These are phyloP conservation scores for Ceratocystis papillata DNA, from an alignment of 2,329 filamentous ascomycete species.

Conservation along the genomic window DNA sequence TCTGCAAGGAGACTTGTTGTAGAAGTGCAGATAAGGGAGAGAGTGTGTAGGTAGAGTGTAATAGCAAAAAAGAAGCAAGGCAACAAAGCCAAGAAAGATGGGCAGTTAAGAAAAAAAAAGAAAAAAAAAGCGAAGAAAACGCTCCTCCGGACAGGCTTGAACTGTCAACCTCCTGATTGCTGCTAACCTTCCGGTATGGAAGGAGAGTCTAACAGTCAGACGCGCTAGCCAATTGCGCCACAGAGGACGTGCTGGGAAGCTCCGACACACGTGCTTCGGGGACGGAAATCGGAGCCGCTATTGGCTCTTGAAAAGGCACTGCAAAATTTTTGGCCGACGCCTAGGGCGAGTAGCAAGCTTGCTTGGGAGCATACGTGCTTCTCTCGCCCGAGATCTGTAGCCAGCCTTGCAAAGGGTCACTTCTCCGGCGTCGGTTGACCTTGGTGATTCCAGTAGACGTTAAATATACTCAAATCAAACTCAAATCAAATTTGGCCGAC, in stretches of 20 bases:
- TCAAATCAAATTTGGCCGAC: too few species aligned
- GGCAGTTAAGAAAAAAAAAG: not conserved
- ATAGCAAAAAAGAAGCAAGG: not conserved
- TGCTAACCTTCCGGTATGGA: not conserved
- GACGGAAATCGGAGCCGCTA: not conserved
- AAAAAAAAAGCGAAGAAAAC: not conserved
- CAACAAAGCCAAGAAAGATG: not conserved
- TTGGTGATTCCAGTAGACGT: not conserved
- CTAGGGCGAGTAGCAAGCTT: too few species aligned
- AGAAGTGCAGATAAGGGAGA: not conserved
- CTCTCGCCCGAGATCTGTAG: too few species aligned
- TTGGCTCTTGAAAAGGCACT: not conserved
- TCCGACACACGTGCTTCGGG: not conserved
- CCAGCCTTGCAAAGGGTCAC: too few species aligned
- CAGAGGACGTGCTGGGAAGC: constrained; percentile 25
- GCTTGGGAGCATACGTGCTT: too few species aligned
- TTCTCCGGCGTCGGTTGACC: not conserved
- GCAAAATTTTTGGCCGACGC: not conserved
- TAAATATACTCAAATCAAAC: too few species aligned
- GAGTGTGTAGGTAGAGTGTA: not conserved
- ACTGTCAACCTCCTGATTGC: constrained; percentile 25
- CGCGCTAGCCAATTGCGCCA: constrained; percentile 48
- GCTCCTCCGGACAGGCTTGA: constrained; percentile 25
- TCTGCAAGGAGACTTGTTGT: not conserved
- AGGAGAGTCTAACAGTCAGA: constrained; percentile 42